phyloP scores from a whole-genome alignment of 768 basidiomycete species.

The Sporobolomyces phaffii region DNA sequence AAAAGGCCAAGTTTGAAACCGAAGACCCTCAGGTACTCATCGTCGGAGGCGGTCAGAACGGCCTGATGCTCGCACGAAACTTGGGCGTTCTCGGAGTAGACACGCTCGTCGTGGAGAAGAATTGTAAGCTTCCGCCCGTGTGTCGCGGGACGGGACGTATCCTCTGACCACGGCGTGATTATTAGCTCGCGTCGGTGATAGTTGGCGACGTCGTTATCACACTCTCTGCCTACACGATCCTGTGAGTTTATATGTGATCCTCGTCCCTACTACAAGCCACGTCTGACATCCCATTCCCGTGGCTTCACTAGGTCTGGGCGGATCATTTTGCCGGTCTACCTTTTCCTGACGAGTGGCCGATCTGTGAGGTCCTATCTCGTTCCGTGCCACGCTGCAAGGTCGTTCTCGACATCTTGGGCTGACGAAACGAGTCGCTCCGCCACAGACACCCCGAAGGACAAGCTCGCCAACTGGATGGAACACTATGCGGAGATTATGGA shows the following conservation, averaged over 20 bases:
- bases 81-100: slow-evolving; percentile 57
- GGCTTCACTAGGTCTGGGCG: slow-evolving; percentile 42
- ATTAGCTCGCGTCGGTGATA: slow-evolving; percentile 45
- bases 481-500: slow-evolving; percentile 41
- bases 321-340: slow-evolving; percentile 55
- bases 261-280: no score
- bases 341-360: slow-evolving; percentile 45
- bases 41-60: slow-evolving; percentile 52
- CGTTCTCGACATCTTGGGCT: not conserved
- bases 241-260: no score
- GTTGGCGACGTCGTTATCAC: slow-evolving; percentile 55
- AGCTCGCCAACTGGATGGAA: slow-evolving; percentile 46
- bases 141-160: no score
- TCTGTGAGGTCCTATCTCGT: slow-evolving; percentile 40
- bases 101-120: slow-evolving; percentile 61
- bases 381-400: no score
- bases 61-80: slow-evolving; percentile 60
- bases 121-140: no score
- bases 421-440: no score
- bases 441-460: slow-evolving; percentile 38
- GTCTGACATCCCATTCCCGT: not conserved
- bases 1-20: slow-evolving; percentile 52
- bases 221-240: slow-evolving; percentile 58
- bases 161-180: no score
- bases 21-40: slow-evolving; percentile 57